A percentile compares a stretch with the other conserved stretches of the same genome.
Evolutionary conservation across 2,329 filamentous ascomycete species (phyloP).

Genomic region (Apiospora aurea): DNA sequence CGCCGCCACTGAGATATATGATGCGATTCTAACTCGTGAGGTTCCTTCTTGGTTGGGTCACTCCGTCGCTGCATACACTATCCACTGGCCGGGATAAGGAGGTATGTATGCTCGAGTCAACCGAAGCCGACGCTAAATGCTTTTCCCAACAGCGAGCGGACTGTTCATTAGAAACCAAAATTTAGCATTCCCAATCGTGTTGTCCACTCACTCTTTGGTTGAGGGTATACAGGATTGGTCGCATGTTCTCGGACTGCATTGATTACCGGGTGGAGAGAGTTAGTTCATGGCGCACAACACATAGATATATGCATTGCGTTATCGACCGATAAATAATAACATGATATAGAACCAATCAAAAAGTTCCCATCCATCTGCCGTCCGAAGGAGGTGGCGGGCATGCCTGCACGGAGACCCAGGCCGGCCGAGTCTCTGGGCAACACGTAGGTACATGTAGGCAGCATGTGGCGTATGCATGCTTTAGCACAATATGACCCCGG

Average conservation of each 20-base stretch:
- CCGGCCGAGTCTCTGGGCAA: constrained; percentile 5
- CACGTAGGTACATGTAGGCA: background rate
- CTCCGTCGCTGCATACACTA: background rate
- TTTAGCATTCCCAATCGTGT: background rate
- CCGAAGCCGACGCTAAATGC: background rate
- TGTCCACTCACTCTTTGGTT: background rate
- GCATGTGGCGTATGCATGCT: background rate
- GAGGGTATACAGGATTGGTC: background rate
- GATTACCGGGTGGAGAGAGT: background rate
- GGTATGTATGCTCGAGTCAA: background rate
- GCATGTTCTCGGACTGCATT: constrained; percentile 6
- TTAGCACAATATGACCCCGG: background rate
- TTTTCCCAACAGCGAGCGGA: background rate
- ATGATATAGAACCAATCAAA: constrained; percentile 1
- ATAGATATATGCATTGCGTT: constrained; percentile 1
- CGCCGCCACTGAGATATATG: background rate
- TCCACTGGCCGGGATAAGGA: background rate
- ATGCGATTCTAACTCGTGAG: too few species aligned
- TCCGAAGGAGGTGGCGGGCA: background rate
- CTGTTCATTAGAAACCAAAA: background rate
- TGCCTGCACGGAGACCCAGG: background rate
- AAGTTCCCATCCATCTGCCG: background rate
- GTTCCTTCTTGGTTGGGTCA: background rate
- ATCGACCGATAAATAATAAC: background rate
- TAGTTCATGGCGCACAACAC: background rate